Evolutionary conservation across 1,139 yeast species (phyloP).

Genomic region (Candida labiduridarum): DNA sequence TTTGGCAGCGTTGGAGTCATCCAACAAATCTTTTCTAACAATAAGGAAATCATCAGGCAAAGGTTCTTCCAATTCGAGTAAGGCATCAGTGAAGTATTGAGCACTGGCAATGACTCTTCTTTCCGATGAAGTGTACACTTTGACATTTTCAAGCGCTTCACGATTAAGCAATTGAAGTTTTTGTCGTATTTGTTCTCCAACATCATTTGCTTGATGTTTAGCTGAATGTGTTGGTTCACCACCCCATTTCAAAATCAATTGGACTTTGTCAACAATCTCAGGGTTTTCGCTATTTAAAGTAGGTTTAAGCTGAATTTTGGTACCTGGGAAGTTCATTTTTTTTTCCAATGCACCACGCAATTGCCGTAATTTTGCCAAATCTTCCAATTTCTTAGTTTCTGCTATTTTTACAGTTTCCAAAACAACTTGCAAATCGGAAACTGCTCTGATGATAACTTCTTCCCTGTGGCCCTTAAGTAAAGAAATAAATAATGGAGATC

Average conservation of each 20-base stretch:
- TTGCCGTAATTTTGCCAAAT: conserved; percentile 71
- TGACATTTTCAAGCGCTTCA: conserved; percentile 80
- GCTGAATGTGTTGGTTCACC: conserved; percentile 99
- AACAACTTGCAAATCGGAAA: conserved; percentile 82
- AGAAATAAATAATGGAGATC: conserved; percentile 82
- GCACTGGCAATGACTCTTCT: conserved; percentile 94
- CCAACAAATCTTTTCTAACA: conserved; percentile 87
- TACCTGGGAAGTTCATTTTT: conserved; percentile 90
- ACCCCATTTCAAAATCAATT: conserved; percentile 96
- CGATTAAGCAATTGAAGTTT: conserved; percentile 85
- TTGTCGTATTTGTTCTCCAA: conserved; percentile 94
- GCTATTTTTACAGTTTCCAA: conserved; percentile 84
- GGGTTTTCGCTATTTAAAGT: conserved; percentile 63
- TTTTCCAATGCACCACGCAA: conserved; percentile 83
- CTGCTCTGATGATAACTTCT: conserved; percentile 92
- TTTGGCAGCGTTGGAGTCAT: conserved; percentile 97
- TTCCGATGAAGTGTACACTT: conserved; percentile 89
- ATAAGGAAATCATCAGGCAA: conserved; percentile 79
- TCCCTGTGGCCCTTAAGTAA: conserved; percentile 91
- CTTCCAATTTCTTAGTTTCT: conserved; percentile 77
- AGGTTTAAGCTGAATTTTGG: conserved; percentile 95
- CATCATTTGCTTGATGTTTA: conserved; percentile 87
- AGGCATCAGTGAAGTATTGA: conserved; percentile 80
- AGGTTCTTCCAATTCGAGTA: conserved; percentile 68
- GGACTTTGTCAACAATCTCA: conserved; percentile 86